phyloP scores from a whole-genome alignment of 2,329 filamentous ascomycete species.

The Colletotrichum tropicicola region DNA sequence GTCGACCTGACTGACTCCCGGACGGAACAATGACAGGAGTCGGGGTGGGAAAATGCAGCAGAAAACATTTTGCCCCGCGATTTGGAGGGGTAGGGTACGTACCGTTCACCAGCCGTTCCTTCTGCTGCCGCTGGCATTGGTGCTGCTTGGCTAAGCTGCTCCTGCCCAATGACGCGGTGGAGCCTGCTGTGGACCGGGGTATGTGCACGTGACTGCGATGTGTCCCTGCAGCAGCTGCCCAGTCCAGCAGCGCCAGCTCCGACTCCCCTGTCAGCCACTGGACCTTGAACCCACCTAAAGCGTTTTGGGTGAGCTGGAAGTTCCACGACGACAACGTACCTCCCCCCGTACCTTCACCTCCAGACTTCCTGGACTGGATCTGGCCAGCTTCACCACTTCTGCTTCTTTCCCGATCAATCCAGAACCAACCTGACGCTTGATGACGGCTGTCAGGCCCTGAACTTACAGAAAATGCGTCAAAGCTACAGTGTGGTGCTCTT shows the following conservation, averaged over 20 bases:
- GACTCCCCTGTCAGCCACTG: conserved; percentile 12
- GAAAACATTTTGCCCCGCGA: conserved; percentile 33
- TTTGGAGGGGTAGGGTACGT: conserved; percentile 33
- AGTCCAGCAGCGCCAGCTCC: background rate
- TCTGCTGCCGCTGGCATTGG: background rate
- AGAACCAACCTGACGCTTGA: conserved; percentile 18
- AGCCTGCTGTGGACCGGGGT: too few relatives aligned
- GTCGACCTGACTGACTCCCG: too few relatives aligned
- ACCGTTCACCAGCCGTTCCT: background rate
- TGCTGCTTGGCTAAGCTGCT: background rate
- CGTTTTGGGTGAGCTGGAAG: conserved; percentile 34
- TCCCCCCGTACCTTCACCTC: background rate
- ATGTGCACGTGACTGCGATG: conserved; percentile 10
- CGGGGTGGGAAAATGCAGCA: background rate
- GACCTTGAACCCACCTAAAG: conserved; percentile 23
- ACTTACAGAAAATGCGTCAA: conserved; percentile 54
- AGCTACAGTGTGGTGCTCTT: conserved; percentile 59
- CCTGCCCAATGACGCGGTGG: background rate
- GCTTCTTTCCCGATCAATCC: conserved; percentile 1
- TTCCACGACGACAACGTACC: too few relatives aligned
- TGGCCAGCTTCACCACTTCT: conserved; percentile 17
- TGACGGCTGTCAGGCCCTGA: conserved; percentile 8
- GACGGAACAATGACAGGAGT: too few relatives aligned
- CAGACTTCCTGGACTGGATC: conserved; percentile 12
- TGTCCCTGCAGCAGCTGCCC: conserved; percentile 8